Evolutionary conservation across 306 rosid genomes (phyloP).

Genomic region (Castanopsis chinensis): DNA sequence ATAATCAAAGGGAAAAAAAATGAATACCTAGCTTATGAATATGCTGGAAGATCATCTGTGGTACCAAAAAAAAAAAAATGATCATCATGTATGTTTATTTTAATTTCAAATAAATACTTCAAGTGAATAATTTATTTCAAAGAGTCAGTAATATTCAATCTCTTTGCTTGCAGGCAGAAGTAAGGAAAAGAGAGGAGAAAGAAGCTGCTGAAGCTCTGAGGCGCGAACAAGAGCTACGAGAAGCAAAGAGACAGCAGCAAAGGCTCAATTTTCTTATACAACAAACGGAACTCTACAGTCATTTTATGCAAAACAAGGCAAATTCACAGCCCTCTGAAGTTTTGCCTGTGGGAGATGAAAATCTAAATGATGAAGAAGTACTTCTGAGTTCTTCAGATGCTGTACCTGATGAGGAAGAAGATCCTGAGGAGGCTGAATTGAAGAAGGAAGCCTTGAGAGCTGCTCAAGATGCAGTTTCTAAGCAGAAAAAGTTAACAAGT

Average conservation of each 20-base stretch:
- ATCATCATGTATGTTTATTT: constrained; percentile 1
- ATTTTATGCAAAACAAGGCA: constrained; percentile 97
- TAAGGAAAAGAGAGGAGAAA: constrained; percentile 88
- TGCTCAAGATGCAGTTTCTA: constrained; percentile 98
- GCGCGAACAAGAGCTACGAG: constrained; percentile 95
- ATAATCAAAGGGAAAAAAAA: neutral
- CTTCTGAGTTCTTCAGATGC: constrained; percentile 40
- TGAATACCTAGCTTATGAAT: neutral
- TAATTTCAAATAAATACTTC: neutral
- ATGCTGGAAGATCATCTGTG: too few relatives aligned
- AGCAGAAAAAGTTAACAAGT: constrained; percentile 79
- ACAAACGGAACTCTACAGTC: constrained; percentile 97
- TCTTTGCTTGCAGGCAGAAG: constrained; percentile 61
- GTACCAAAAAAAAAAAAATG: neutral
- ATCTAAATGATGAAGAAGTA: constrained; percentile 47
- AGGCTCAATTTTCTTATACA: constrained; percentile 97
- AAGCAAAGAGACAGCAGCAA: constrained; percentile 98
- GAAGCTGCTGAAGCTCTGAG: constrained; percentile 98
- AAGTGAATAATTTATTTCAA: constrained; percentile 4
- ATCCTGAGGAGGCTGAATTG: constrained; percentile 87
- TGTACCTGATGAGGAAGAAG: constrained; percentile 61
- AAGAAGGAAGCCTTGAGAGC: constrained; percentile 92
- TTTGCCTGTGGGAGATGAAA: constrained; percentile 51
- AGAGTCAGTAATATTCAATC: constrained; percentile 17
- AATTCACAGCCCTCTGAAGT: constrained; percentile 65